phyloP scores from a whole-genome alignment of 2,329 filamentous ascomycete species.

The Rasamsonia emersonii region DNA sequence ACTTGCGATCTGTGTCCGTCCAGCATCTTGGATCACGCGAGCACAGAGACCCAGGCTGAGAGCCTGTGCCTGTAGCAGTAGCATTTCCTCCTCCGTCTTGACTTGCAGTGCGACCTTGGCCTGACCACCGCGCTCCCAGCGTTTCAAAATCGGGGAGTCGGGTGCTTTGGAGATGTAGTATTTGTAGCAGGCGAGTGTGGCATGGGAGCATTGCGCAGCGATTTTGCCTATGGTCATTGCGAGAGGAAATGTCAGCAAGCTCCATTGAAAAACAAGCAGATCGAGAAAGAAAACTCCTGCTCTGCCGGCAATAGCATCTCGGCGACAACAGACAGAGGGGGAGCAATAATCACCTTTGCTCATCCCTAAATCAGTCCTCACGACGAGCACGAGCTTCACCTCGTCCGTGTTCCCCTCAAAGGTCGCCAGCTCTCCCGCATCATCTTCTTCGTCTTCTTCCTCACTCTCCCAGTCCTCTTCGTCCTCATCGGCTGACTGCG shows the following conservation, averaged over 20 bases:
- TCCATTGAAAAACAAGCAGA: not conserved
- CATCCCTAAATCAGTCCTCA: constrained; percentile 93
- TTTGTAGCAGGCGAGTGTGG: constrained; percentile 98
- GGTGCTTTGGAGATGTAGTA: constrained; percentile 53
- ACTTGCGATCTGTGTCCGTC: constrained; percentile 88
- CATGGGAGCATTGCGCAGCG: constrained; percentile 87
- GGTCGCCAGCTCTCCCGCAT: constrained; percentile 38
- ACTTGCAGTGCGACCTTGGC: constrained; percentile 89
- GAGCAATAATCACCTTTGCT: constrained; percentile 74
- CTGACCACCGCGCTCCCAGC: constrained; percentile 82
- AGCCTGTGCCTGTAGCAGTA: constrained; percentile 72
- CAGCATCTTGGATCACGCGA: constrained; percentile 89
- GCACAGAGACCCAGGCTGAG: constrained; percentile 77
- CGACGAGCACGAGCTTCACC: constrained; percentile 88
- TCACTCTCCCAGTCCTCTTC: constrained; percentile 18
- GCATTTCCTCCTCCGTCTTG: constrained; percentile 70
- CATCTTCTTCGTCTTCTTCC: constrained; percentile 57
- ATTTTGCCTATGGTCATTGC: constrained; percentile 70
- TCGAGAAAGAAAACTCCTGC: constrained; percentile 4
- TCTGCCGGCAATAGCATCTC: too few species aligned
- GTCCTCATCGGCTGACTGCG: constrained; percentile 36
- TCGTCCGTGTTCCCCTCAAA: constrained; percentile 59
- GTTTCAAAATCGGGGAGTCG: constrained; percentile 55
- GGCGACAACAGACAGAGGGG: constrained; percentile 5
- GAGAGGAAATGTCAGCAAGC: not conserved